These are phyloP conservation scores for Fusarium cyanostomum DNA, from an alignment of 2,329 filamentous ascomycete genomes.

Conservation along the genomic window DNA sequence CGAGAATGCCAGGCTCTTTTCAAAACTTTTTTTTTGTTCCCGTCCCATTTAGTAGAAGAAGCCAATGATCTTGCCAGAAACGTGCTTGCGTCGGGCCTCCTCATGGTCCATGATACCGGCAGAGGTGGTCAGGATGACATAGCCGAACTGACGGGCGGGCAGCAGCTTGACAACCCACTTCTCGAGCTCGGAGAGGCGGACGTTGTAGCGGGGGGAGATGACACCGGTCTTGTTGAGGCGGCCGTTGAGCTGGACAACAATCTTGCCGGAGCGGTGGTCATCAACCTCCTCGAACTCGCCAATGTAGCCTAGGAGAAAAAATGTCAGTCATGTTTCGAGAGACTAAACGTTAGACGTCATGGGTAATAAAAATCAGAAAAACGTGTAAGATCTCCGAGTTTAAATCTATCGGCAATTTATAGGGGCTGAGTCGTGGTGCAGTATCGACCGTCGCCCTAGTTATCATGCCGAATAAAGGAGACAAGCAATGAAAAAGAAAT, in stretches of 20 bases:
- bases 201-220: conserved; percentile 99
- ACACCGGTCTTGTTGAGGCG: conserved; percentile 99
- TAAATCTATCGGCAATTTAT: conserved; percentile 99
- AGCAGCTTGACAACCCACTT: conserved; percentile 99
- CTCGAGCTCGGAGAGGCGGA: conserved; percentile 96
- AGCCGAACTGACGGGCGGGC: conserved; percentile 99
- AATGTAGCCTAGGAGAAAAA: conserved; percentile 80
- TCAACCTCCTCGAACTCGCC: conserved; percentile 99
- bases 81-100: conserved; percentile 98
- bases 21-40: conserved; percentile 43
- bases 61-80: conserved; percentile 98
- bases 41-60: conserved; percentile 88
- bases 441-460: conserved; percentile 93
- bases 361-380: conserved; percentile 69
- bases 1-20: conserved; percentile 47
- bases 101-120: conserved; percentile 99
- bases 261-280: conserved; percentile 99
- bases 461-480: conserved; percentile 89
- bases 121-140: conserved; percentile 98
- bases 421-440: conserved; percentile 92
- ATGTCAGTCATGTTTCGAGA: conserved; percentile 83
- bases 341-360: conserved; percentile 95
- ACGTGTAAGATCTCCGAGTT: conserved; percentile 94
- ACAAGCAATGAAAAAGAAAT: neutral
- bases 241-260: conserved; percentile 99